Evolutionary conservation across 2,329 filamentous ascomycete species (phyloP).

Genomic region (Fusarium falciforme): DNA sequence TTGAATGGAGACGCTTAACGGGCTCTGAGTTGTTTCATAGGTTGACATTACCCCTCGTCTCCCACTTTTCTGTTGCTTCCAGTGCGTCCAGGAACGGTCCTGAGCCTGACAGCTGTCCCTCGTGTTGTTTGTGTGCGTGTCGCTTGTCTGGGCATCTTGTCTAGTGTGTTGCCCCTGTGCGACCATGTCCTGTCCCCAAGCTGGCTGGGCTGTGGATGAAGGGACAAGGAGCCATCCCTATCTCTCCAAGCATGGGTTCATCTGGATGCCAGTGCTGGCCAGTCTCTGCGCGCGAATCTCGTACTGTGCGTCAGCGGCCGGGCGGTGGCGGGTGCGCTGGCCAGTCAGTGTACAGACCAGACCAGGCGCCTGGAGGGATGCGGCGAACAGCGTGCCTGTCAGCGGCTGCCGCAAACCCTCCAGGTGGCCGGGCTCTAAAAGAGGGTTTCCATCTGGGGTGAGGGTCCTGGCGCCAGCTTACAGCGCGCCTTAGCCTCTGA

Average conservation of each 20-base stretch:
- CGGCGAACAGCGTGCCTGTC: conserved; percentile 22
- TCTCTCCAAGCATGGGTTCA: conserved; percentile 24
- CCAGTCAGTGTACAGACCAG: conserved; percentile 4
- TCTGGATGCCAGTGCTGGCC: conserved; percentile 9
- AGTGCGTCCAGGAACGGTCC: conserved; percentile 22
- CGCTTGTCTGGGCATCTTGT: conserved; percentile 8
- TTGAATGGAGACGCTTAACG: conserved; percentile 21
- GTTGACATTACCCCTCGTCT: conserved; percentile 21
- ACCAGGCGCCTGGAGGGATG: conserved; percentile 8
- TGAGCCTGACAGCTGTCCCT: conserved; percentile 27
- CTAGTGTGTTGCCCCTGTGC: conserved; percentile 12
- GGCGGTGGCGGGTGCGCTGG: conserved; percentile 19
- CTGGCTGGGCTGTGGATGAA: conserved; percentile 3
- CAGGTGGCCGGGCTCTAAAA: conserved; percentile 5
- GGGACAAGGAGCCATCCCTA: conserved; percentile 6
- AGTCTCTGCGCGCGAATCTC: conserved; percentile 3
- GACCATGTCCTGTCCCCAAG: neutral
- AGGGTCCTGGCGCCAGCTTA: conserved; percentile 3
- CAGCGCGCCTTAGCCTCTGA: conserved; percentile 9
- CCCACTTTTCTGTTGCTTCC: conserved; percentile 16
- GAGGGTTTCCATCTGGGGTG: conserved; percentile 15
- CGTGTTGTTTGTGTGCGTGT: conserved; percentile 5
- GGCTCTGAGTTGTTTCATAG: conserved; percentile 36
- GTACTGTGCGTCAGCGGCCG: conserved; percentile 24
- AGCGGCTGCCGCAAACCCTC: conserved; percentile 19